Conservation (phyloP, 2,329 filamentous ascomycete genomes). For the Corynespora cassiicola region DNA sequence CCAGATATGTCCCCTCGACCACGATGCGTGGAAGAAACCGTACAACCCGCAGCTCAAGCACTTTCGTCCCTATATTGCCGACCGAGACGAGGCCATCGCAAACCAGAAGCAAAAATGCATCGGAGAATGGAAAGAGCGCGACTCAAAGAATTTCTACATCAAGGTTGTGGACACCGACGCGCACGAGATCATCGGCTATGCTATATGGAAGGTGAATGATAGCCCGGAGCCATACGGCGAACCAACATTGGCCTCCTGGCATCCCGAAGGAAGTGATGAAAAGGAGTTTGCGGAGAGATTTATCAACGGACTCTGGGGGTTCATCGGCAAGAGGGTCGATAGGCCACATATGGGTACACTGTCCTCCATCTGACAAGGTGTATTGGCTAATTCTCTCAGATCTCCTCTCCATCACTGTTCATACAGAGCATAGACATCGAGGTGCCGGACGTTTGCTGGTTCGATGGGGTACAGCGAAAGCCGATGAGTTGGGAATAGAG, state of each 20-base stretch:
- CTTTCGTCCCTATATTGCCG: conserved; percentile 23
- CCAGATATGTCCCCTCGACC: conserved; percentile 21
- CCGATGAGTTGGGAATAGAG: conserved; percentile 36
- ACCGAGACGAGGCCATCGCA: conserved; percentile 19
- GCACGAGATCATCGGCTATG: conserved; percentile 18
- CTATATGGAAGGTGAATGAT: conserved; percentile 24
- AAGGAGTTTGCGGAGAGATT: conserved; percentile 30
- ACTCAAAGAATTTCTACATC: conserved; percentile 19
- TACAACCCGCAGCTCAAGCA: conserved; percentile 35
- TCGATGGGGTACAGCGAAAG: conserved; percentile 46
- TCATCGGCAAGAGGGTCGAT: conserved; percentile 20
- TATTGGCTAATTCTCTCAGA: conserved; percentile 11
- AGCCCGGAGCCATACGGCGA: conserved; percentile 11
- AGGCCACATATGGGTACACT: conserved; percentile 23
- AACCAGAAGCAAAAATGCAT: conserved; percentile 1
- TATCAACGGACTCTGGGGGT: conserved; percentile 29
- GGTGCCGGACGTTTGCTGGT: conserved; percentile 45
- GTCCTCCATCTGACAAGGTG: neutral
- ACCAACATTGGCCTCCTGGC: conserved; percentile 20
- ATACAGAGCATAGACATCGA: conserved; percentile 37
- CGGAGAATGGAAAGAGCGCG: conserved; percentile 2
- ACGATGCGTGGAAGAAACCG: conserved; percentile 25
- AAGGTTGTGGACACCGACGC: conserved; percentile 24
- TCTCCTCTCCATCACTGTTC: conserved; percentile 19
- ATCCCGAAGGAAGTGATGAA: conserved; percentile 26